These are phyloP conservation scores for Trichoderma simmonsii DNA, from an alignment of 2,329 filamentous ascomycete genomes.

Conservation along the genomic window DNA sequence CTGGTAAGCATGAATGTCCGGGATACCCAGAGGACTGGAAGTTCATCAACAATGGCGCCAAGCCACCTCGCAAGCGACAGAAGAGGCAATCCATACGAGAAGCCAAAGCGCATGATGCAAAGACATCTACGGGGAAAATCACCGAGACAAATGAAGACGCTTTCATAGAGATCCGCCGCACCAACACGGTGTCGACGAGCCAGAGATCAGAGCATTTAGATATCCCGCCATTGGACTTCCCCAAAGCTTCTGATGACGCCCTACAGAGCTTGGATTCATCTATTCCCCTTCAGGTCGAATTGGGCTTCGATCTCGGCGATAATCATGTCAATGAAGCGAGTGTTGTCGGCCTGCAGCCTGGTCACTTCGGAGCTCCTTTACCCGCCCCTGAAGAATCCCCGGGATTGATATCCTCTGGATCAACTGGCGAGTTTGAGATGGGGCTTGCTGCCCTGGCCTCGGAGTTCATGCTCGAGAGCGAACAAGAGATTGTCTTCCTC, in stretches of 20 bases:
- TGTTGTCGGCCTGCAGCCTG: not conserved
- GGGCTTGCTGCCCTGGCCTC: constrained; percentile 2
- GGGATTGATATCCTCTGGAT: not conserved
- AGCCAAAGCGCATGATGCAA: not conserved
- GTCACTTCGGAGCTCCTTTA: not conserved
- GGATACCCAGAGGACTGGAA: constrained; percentile 9
- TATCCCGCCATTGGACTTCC: not conserved
- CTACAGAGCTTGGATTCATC: not conserved
- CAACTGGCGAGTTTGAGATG: not conserved
- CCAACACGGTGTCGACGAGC: not conserved
- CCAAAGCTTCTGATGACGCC: not conserved
- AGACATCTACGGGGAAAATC: not conserved
- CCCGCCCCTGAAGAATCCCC: not conserved
- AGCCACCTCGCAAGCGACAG: not conserved
- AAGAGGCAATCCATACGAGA: not conserved
- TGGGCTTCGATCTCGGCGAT: not conserved
- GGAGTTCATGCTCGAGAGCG: constrained; percentile 9
- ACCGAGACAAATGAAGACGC: not conserved
- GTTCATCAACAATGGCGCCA: constrained; percentile 7
- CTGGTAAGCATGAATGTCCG: not conserved
- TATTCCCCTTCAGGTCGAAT: not conserved
- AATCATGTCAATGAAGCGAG: not conserved
- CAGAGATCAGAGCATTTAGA: not conserved
- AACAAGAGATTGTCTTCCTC: constrained; percentile 11
- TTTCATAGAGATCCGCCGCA: not conserved